phyloP scores from a whole-genome alignment of 2,329 filamentous ascomycete genomes.

The Ophiostoma himal-ulmi region DNA sequence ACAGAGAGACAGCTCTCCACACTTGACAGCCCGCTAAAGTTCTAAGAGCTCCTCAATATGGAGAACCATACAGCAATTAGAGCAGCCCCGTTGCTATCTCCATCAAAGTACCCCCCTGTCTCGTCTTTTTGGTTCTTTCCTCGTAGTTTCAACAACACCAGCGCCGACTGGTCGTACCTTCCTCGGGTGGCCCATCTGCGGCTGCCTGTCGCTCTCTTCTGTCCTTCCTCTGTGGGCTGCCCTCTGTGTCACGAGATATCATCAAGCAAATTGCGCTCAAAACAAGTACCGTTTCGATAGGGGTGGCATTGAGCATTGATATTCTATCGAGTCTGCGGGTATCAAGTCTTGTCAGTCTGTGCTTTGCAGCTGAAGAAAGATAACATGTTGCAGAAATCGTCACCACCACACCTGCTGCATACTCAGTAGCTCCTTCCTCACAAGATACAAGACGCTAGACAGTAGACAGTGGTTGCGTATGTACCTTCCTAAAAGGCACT shows the following conservation, averaged over 20 bases:
- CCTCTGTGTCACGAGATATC: neutral
- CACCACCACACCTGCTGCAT: neutral
- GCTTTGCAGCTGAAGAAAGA: neutral
- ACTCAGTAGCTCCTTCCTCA: neutral
- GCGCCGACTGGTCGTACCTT: neutral
- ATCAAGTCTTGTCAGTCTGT: neutral
- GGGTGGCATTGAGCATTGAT: neutral
- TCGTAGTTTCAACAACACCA: neutral
- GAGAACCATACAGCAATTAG: neutral
- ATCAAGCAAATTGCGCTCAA: neutral
- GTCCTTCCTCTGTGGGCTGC: neutral
- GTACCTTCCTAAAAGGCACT: neutral
- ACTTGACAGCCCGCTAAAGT: neutral
- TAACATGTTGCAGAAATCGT: neutral
- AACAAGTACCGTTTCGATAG: neutral
- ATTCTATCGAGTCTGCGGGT: neutral
- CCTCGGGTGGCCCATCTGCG: conserved; percentile 1
- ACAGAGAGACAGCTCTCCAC: neutral
- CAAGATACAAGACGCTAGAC: neutral
- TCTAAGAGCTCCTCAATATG: neutral
- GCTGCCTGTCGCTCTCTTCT: neutral
- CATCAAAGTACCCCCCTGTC: neutral
- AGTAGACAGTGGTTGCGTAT: neutral
- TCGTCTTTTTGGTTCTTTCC: too few relatives aligned
- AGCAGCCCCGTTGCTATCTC: neutral